Conservation (phyloP, 208 protist species). For the Trypanosoma caninum region DNA sequence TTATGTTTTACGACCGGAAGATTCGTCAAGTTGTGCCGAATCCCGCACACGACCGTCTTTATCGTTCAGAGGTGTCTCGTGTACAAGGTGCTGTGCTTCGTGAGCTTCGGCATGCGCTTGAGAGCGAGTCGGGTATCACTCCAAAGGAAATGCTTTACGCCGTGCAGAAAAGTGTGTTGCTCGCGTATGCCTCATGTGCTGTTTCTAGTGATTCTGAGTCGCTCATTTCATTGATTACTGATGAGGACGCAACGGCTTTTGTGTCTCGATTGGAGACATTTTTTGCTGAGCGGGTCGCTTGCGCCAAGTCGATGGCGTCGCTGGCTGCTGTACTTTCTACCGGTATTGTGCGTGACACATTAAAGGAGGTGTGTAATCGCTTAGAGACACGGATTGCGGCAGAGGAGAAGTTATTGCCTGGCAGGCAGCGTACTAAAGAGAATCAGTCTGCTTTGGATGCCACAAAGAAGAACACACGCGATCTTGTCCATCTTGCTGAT, state of each 20-base stretch:
- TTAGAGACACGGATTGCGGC: conserved; percentile 36
- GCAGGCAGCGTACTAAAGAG: conserved; percentile 26
- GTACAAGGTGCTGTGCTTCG: conserved; percentile 43
- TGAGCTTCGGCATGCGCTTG: conserved; percentile 30
- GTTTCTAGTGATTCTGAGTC: conserved; percentile 22
- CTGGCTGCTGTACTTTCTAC: conserved; percentile 48
- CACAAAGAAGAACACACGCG: conserved; percentile 42
- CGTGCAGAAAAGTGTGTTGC: conserved; percentile 38
- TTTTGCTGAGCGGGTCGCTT: conserved; percentile 38
- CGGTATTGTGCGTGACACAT: conserved; percentile 31
- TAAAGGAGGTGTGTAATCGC: conserved; percentile 24
- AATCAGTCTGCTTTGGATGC: conserved; percentile 32
- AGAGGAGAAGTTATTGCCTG: conserved; percentile 16
- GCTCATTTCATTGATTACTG: conserved; percentile 22
- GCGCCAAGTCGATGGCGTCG: conserved; percentile 34
- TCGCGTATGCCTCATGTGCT: conserved; percentile 38
- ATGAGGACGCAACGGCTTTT: conserved; percentile 28
- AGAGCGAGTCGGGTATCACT: conserved; percentile 23
- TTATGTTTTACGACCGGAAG: conserved; percentile 49
- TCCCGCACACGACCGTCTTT: conserved; percentile 33
- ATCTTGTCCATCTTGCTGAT: conserved; percentile 34
- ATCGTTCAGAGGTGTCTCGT: conserved; percentile 34
- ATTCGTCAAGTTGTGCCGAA: conserved; percentile 42
- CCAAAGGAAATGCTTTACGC: conserved; percentile 55
- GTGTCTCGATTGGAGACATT: conserved; percentile 43